These are phyloP conservation scores for Mollisiaceae sp. DNA, from an alignment of 2,329 filamentous ascomycete species.

Conservation along the genomic window DNA sequence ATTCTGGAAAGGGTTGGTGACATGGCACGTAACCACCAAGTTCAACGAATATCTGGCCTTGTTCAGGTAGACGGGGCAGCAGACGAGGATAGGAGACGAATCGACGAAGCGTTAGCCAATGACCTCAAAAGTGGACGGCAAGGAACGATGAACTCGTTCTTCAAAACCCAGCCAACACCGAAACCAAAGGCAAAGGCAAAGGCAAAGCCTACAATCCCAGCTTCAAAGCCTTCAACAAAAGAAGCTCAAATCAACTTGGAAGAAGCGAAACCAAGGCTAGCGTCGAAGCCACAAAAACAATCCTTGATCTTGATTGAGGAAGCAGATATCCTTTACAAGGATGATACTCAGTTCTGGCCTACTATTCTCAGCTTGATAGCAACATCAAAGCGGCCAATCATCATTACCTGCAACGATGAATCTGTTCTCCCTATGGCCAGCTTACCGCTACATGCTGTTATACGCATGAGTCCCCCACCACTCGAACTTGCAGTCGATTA, in stretches of 20 bases:
- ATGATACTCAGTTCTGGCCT: conserved; percentile 94
- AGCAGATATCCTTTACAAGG: conserved; percentile 90
- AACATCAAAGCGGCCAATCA: conserved; percentile 87
- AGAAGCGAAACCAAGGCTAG: conserved; percentile 21
- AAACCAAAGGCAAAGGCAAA: conserved; percentile 35
- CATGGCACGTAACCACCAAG: conserved; percentile 95
- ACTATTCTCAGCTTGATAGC: conserved; percentile 77
- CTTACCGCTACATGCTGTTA: conserved; percentile 82
- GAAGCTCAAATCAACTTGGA: background rate
- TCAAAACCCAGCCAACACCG: conserved; percentile 59
- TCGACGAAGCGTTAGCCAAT: conserved; percentile 53
- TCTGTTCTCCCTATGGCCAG: conserved; percentile 75
- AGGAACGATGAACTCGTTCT: conserved; percentile 81
- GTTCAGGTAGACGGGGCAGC: conserved; percentile 41
- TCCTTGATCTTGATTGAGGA: conserved; percentile 94
- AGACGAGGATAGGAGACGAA: conserved; percentile 43
- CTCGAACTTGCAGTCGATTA: conserved; percentile 76
- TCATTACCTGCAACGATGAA: conserved; percentile 96
- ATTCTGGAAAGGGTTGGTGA: conserved; percentile 91
- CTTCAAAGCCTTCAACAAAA: conserved; percentile 15
- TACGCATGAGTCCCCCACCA: conserved; percentile 74
- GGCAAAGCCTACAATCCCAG: conserved; percentile 14
- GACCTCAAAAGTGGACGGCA: conserved; percentile 74
- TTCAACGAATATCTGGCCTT: conserved; percentile 58
- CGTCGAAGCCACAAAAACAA: conserved; percentile 71